Conservation (phyloP, 2,329 filamentous ascomycete species). For the Aspergillus luchuensis region DNA sequence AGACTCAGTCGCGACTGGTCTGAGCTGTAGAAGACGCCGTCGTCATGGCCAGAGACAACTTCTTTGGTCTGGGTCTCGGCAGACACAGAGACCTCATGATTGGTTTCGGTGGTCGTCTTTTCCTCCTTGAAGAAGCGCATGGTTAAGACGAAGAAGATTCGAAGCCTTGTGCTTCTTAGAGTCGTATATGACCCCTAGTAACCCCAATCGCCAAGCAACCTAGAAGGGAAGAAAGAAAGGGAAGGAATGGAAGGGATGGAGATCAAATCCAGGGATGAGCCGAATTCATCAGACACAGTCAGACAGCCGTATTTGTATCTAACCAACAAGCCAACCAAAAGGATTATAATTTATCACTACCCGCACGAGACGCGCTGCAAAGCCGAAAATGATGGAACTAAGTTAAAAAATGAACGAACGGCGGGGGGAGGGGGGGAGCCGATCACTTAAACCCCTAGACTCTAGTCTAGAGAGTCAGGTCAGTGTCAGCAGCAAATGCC, state of each 20-base stretch:
- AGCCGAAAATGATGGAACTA: neutral
- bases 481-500: no score
- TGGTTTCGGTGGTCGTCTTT: neutral
- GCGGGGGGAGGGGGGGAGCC: neutral
- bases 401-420: neutral
- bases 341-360: neutral
- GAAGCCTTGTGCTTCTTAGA: no score
- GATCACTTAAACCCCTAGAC: neutral
- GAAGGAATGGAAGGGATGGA: no score
- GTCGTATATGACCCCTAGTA: no score
- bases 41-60: conserved; percentile 4
- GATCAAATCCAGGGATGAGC: no score
- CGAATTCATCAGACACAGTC: neutral
- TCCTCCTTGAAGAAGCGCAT: neutral
- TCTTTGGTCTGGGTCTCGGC: neutral
- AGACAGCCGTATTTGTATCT: neutral
- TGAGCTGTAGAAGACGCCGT: neutral
- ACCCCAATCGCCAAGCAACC: no score
- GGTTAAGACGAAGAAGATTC: neutral
- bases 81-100: neutral
- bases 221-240: no score
- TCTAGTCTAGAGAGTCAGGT: no score
- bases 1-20: conserved; percentile 28
- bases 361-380: neutral
- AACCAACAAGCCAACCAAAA: neutral